A percentile compares a stretch with the other conserved stretches of the same genome.
Evolutionary conservation across 106 monocot genomes (phyloP).

Genomic region (Dactylorhiza incarnata): DNA sequence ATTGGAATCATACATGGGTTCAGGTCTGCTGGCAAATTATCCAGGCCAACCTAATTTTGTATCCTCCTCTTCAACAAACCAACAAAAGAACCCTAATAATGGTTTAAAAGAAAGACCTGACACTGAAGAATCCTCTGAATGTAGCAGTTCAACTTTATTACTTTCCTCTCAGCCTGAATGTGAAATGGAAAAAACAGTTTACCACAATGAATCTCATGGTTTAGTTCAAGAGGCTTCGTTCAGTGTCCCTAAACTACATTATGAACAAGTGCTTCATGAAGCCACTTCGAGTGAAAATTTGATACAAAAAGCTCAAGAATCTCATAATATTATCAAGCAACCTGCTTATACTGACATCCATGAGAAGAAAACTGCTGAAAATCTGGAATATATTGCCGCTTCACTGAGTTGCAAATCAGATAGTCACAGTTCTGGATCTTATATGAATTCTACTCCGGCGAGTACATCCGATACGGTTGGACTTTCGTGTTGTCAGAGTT

Average conservation of each 20-base stretch:
- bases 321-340: constrained; percentile 15
- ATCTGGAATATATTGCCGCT: constrained; percentile 16
- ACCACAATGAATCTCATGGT: constrained; percentile 10
- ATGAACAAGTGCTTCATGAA: constrained; percentile 4
- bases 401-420: constrained; percentile 11
- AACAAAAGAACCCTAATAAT: constrained; percentile 27
- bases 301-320: constrained; percentile 7
- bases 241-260: constrained; percentile 8
- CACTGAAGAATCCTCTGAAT: constrained; percentile 50
- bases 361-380: constrained; percentile 12
- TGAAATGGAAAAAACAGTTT: constrained; percentile 19
- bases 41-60: not conserved
- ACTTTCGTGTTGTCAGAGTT: constrained; percentile 21
- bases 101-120: constrained; percentile 23
- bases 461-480: constrained; percentile 22
- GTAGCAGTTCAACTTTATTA: constrained; percentile 31
- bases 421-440: constrained; percentile 14
- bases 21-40: constrained; percentile 58
- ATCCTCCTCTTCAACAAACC: constrained; percentile 19
- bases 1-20: constrained; percentile 52
- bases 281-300: constrained; percentile 11
- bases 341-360: constrained; percentile 17
- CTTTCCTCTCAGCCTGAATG: constrained; percentile 39
- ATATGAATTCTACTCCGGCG: constrained; percentile 11
- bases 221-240: constrained; percentile 13